These are phyloP conservation scores for Mrakiaceae sp. DNA, from an alignment of 1,284 basidiomycete genomes.

Conservation along the genomic window DNA sequence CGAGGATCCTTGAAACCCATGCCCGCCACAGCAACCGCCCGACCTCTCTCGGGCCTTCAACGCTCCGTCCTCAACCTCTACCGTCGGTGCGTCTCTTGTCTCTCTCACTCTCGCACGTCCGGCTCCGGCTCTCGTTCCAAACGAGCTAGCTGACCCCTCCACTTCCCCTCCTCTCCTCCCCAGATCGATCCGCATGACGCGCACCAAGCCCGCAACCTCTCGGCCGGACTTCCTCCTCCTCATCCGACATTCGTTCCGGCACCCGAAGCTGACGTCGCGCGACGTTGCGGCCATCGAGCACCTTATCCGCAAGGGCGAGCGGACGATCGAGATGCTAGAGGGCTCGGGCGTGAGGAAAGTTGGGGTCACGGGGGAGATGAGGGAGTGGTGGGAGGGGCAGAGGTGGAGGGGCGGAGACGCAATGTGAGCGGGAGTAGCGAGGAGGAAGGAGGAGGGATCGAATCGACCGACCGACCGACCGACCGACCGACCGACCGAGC, in stretches of 20 bases:
- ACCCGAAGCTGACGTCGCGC: slow-evolving; percentile 29
- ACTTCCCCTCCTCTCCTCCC: no score
- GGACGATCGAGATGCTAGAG: slow-evolving; percentile 33
- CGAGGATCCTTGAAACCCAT: no score
- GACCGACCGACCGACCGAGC: no score
- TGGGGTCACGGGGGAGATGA: slow-evolving; percentile 29
- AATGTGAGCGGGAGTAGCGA: no score
- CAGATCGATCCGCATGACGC: slow-evolving; percentile 28
- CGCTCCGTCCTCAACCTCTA: slow-evolving; percentile 20
- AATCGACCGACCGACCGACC: no score
- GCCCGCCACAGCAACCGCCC: no score
- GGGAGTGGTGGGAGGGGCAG: slow-evolving; percentile 32
- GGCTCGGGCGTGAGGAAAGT: slow-evolving; percentile 29
- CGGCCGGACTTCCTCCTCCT: slow-evolving; percentile 31
- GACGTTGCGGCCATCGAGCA: slow-evolving; percentile 37
- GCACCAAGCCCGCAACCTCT: slow-evolving; percentile 27
- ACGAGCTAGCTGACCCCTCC: background rate
- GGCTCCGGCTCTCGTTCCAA: background rate
- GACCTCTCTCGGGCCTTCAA: no score
- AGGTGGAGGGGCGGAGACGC: background rate
- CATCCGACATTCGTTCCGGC: slow-evolving; percentile 32
- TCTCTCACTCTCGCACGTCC: no score
- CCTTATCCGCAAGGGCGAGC: slow-evolving; percentile 31
- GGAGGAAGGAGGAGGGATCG: no score
- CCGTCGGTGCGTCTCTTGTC: no score